Evolutionary conservation across 768 basidiomycete species (phyloP).

Genomic region (Floccularia luteovirens): DNA sequence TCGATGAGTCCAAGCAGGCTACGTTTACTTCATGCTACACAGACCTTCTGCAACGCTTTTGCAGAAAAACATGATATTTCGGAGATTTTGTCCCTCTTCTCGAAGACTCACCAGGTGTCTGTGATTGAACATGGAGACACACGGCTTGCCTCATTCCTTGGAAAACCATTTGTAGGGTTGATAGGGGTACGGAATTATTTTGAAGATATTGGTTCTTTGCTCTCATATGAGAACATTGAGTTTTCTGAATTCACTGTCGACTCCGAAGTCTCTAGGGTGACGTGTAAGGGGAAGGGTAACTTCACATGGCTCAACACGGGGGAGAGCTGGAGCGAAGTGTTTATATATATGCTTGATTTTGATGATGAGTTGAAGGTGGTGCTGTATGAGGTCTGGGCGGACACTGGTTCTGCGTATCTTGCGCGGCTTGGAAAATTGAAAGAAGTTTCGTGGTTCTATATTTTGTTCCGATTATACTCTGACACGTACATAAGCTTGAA

Average conservation of each 20-base stretch:
- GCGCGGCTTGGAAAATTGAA: conserved; percentile 42
- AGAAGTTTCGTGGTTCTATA: conserved; percentile 11
- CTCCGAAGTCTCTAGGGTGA: conserved; percentile 38
- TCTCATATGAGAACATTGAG: conserved; percentile 42
- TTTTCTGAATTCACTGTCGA: conserved; percentile 56
- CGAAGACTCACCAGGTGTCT: conserved; percentile 29
- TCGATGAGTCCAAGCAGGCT: conserved; percentile 18
- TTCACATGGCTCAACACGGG: conserved; percentile 50
- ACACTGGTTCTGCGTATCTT: conserved; percentile 57
- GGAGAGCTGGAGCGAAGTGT: conserved; percentile 56
- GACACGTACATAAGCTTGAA: no score
- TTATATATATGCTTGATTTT: conserved; percentile 53
- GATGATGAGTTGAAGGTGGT: conserved; percentile 48
- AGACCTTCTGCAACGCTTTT: conserved; percentile 45
- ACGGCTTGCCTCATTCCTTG: conserved; percentile 53
- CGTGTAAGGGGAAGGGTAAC: conserved; percentile 41
- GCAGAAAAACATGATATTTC: conserved; percentile 31
- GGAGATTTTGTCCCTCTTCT: conserved; percentile 44
- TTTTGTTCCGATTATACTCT: no score
- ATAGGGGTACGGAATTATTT: conserved; percentile 43
- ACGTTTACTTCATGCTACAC: conserved; percentile 34
- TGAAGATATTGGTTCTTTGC: conserved; percentile 29
- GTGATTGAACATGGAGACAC: conserved; percentile 50
- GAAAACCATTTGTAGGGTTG: conserved; percentile 36
- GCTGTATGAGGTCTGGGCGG: conserved; percentile 62